A percentile compares a stretch with the other conserved stretches of the same genome.
Evolutionary conservation across 345 rosid genomes (phyloP).

Genomic region (Eucalyptus victrix): DNA sequence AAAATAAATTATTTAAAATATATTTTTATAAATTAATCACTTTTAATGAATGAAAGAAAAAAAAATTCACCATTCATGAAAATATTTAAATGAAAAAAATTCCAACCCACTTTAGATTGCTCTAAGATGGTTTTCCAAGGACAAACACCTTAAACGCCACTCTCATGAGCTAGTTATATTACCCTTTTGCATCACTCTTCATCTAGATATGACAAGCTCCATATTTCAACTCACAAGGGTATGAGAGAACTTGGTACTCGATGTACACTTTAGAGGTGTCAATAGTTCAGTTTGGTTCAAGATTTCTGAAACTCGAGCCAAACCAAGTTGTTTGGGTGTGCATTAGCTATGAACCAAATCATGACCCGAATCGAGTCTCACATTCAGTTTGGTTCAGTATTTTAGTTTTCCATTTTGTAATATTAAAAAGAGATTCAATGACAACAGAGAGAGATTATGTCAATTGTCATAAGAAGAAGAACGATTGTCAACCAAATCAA

Average conservation of each 20-base stretch:
- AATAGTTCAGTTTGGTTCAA: too few relatives aligned
- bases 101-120: not conserved
- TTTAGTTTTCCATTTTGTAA: not conserved
- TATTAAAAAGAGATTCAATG: not conserved
- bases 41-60: not conserved
- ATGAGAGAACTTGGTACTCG: not conserved
- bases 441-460: not conserved
- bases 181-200: not conserved
- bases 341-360: not conserved
- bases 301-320: not conserved
- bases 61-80: accelerated
- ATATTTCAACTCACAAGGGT: not conserved
- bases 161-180: not conserved
- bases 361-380: not conserved
- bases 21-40: not conserved
- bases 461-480: not conserved
- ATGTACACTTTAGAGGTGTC: not conserved
- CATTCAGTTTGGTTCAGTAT: not conserved
- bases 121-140: not conserved
- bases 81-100: too few relatives aligned
- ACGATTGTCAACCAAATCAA: not conserved
- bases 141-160: not conserved
- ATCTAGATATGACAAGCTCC: not conserved
- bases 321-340: too few relatives aligned
- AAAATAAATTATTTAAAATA: not conserved